Conservation (phyloP, 306 rosid species). For the Castanea sativa region DNA sequence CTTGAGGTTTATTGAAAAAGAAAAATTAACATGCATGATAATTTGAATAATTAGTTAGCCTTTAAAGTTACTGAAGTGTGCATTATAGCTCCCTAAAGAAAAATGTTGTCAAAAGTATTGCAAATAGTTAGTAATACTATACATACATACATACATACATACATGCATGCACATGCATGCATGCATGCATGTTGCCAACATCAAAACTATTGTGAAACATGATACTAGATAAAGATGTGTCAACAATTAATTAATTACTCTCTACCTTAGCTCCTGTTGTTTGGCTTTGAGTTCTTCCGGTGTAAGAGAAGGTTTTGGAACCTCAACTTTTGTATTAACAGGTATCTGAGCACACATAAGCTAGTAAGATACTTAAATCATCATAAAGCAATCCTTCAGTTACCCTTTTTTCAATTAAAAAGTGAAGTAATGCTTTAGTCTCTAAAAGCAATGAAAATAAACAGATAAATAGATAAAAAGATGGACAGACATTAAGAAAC, state of each 20-base stretch:
- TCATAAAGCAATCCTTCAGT: background rate
- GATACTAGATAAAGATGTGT: background rate
- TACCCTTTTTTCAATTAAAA: background rate
- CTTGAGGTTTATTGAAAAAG: conserved; percentile 35
- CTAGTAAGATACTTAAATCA: conserved; percentile 2
- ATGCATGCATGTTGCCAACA: background rate
- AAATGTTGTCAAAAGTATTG: conserved; percentile 4
- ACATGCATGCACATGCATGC: background rate
- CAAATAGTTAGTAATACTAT: background rate
- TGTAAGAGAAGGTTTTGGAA: conserved; percentile 83
- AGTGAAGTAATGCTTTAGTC: background rate
- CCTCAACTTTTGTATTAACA: conserved; percentile 58
- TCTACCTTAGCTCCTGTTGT: conserved; percentile 91
- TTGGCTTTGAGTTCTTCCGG: conserved; percentile 81
- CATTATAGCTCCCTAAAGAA: conserved; percentile 18
- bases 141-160: background rate
- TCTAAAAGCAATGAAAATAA: background rate
- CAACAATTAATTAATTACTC: background rate
- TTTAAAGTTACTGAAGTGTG: background rate
- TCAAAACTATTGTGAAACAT: background rate
- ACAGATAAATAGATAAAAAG: background rate
- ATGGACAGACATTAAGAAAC: background rate
- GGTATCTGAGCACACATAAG: conserved; percentile 57
- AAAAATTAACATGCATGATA: conserved; percentile 4
- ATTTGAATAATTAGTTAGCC: conserved; percentile 8